phyloP scores from a whole-genome alignment of 2,329 filamentous ascomycete genomes.

The Fusarium poae region DNA sequence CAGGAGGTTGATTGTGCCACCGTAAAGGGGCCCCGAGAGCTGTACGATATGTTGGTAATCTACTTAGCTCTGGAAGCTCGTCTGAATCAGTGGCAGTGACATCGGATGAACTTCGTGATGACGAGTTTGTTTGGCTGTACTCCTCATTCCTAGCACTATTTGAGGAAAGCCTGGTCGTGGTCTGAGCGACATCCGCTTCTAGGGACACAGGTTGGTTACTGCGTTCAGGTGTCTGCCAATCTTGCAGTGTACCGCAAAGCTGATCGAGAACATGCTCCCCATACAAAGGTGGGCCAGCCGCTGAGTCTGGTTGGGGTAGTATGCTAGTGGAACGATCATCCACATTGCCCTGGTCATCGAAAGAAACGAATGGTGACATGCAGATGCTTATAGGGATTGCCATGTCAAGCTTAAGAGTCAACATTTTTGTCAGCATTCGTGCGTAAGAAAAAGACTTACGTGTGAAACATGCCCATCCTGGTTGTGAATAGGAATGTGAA shows the following conservation, averaged over 20 bases:
- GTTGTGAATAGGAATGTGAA: conserved; percentile 90
- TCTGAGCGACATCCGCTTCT: conserved; percentile 69
- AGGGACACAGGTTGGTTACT: conserved; percentile 69
- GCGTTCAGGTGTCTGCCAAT: conserved; percentile 78
- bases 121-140: conserved; percentile 44
- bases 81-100: conserved; percentile 66
- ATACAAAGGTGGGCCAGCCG: conserved; percentile 87
- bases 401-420: conserved; percentile 74
- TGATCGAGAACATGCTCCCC: conserved; percentile 91
- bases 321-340: conserved; percentile 66
- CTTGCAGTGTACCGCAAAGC: conserved; percentile 88
- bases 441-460: conserved; percentile 58
- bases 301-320: conserved; percentile 65
- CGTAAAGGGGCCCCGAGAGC: conserved; percentile 74
- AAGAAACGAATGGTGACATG: conserved; percentile 90
- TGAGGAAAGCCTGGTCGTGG: no score
- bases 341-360: conserved; percentile 87
- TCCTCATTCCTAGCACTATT: conserved; percentile 51
- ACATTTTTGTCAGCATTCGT: rapidly evolving
- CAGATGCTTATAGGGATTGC: conserved; percentile 91
- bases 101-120: conserved; percentile 63
- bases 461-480: conserved; percentile 94
- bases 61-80: conserved; percentile 74
- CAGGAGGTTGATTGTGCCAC: conserved; percentile 68
- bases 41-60: conserved; percentile 81